Evolutionary conservation across 148 eudicot genomes (phyloP).

Genomic region (Chenopodium berlandieri): DNA sequence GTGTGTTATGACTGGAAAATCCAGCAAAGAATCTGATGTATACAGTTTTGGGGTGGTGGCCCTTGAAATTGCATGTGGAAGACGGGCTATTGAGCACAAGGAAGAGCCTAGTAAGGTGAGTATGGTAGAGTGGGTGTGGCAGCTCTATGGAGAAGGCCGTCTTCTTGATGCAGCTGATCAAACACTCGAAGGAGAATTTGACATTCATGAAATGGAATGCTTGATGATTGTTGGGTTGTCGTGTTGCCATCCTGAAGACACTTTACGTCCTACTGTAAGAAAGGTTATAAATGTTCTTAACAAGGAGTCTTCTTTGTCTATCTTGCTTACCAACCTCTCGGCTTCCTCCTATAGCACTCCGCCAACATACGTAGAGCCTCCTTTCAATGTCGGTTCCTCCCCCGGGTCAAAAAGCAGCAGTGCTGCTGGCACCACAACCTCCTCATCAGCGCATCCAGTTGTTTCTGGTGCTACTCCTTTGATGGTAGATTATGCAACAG

Average conservation of each 20-base stretch:
- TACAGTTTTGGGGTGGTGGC: conserved; percentile 53
- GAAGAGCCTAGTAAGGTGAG: not conserved
- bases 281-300: conserved; percentile 47
- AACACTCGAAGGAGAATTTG: conserved; percentile 33
- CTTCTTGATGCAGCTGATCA: conserved; percentile 33
- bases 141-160: conserved; percentile 34
- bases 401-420: no score
- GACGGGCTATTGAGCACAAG: conserved; percentile 27
- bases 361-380: no score
- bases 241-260: conserved; percentile 49
- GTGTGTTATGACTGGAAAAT: conserved; percentile 34
- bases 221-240: conserved; percentile 49
- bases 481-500: no score
- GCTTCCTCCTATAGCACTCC: not conserved
- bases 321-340: conserved; percentile 26
- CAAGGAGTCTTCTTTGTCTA: conserved; percentile 37
- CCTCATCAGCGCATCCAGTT: no score
- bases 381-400: no score
- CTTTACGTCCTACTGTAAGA: conserved; percentile 42
- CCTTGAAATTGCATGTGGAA: conserved; percentile 48
- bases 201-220: conserved; percentile 33
- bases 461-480: no score
- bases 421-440: no score
- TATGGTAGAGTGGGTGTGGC: conserved; percentile 50
- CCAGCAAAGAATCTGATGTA: conserved; percentile 52